These are phyloP conservation scores for Fusarium mangiferae DNA, from an alignment of 2,329 filamentous ascomycete species.

Conservation along the genomic window DNA sequence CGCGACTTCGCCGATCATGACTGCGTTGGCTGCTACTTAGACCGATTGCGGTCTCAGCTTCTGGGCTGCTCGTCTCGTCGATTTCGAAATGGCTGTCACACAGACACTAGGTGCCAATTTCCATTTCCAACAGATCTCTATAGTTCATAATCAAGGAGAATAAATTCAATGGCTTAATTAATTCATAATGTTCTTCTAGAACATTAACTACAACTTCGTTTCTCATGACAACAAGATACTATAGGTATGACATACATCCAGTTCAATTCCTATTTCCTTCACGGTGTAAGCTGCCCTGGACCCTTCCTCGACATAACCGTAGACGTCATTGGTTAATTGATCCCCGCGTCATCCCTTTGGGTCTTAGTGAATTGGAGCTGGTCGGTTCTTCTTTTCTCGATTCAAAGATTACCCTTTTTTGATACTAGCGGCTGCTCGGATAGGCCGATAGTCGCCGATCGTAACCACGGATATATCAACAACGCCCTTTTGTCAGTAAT, in stretches of 20 bases:
- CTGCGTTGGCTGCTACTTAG: not conserved
- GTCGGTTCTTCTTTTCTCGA: not conserved
- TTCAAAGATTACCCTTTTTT: not conserved
- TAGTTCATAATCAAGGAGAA: not conserved
- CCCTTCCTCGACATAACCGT: not conserved
- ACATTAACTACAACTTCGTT: not conserved
- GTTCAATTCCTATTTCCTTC: not conserved
- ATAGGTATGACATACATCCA: not conserved
- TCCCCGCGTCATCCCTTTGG: not conserved
- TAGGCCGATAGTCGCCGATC: constrained; percentile 15
- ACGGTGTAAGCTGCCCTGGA: constrained; percentile 14
- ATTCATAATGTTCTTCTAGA: not conserved
- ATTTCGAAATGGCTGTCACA: not conserved
- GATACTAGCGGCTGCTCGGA: constrained; percentile 2
- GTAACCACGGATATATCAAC: not conserved
- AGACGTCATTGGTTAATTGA: constrained; percentile 25
- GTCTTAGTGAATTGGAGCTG: not conserved
- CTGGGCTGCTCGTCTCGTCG: not conserved
- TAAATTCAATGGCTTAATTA: not conserved
- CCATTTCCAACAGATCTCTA: not conserved
- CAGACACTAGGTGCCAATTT: too few relatives aligned
- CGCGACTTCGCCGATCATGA: not conserved
- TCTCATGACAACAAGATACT: not conserved
- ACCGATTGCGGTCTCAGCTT: not conserved
- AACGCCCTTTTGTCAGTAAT: not conserved